A percentile compares a stretch with the other conserved stretches of the same genome.
These are phyloP conservation scores for Pterocarpus santalinus DNA, from an alignment of 306 rosid genomes.

Conservation along the genomic window DNA sequence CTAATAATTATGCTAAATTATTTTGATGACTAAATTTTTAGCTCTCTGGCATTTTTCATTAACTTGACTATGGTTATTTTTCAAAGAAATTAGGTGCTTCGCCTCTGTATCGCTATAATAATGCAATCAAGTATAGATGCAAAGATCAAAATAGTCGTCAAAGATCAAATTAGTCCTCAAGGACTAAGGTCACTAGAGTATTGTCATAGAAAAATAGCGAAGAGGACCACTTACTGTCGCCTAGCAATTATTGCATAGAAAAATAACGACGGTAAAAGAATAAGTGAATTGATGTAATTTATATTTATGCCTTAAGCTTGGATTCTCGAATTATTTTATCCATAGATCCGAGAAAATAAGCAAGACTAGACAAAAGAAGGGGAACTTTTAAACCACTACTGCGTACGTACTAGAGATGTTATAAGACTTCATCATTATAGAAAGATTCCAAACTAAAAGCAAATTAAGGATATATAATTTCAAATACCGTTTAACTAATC, in stretches of 20 bases:
- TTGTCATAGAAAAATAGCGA: constrained; percentile 15
- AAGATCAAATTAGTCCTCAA: neutral
- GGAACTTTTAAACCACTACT: constrained; percentile 34
- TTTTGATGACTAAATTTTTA: too few species aligned
- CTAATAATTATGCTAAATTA: too few species aligned
- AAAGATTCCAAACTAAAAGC: neutral
- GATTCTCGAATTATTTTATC: constrained; percentile 26
- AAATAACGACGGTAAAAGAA: constrained; percentile 23
- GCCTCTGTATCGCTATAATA: constrained; percentile 7
- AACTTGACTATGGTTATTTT: constrained; percentile 9
- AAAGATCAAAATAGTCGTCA: constrained; percentile 18
- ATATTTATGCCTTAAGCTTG: neutral
- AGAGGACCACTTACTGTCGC: constrained; percentile 45
- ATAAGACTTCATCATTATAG: neutral
- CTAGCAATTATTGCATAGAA: constrained; percentile 49
- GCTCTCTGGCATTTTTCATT: neutral
- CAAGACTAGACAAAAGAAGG: constrained; percentile 23
- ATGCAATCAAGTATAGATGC: constrained; percentile 1
- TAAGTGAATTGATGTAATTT: constrained; percentile 24
- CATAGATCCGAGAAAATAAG: neutral
- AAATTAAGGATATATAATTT: constrained; percentile 26
- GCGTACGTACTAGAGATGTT: neutral
- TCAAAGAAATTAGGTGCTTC: neutral
- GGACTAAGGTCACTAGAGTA: constrained; percentile 6
- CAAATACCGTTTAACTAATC: neutral